A percentile compares a stretch with the other conserved stretches of the same genome.
Evolutionary conservation across 179 eudicot genomes (phyloP).

Genomic region (Carnegiea gigantea): DNA sequence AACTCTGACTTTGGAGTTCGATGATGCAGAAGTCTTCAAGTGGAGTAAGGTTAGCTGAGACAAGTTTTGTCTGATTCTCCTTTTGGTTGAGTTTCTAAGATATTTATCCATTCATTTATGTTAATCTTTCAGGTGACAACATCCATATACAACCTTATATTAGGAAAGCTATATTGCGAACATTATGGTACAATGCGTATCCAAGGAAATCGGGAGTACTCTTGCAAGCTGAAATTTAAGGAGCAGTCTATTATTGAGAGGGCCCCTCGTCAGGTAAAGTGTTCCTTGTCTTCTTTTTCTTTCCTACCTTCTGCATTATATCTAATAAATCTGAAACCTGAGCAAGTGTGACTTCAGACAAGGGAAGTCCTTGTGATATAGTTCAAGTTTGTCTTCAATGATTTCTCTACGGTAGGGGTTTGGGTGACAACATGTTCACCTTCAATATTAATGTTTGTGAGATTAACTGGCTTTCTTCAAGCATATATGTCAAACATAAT

Average conservation of each 20-base stretch:
- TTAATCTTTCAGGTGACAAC: conserved; percentile 76
- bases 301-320: background rate
- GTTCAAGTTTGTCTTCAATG: too few relatives aligned
- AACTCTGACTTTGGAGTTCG: conserved; percentile 76
- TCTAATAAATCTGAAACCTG: background rate
- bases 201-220: conserved; percentile 68
- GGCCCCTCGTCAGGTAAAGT: conserved; percentile 89
- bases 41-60: conserved; percentile 84
- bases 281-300: background rate
- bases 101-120: background rate
- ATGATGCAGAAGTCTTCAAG: conserved; percentile 92
- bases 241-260: conserved; percentile 96
- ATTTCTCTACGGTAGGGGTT: too few relatives aligned
- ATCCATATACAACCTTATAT: conserved; percentile 90
- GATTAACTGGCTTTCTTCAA: too few relatives aligned
- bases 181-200: conserved; percentile 98
- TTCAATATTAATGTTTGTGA: too few relatives aligned
- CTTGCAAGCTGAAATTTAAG: conserved; percentile 88
- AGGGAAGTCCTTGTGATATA: too few relatives aligned
- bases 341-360: too few relatives aligned
- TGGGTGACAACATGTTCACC: too few relatives aligned
- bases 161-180: conserved; percentile 91
- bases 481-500: too few relatives aligned
- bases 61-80: background rate
- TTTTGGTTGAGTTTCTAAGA: background rate